Conservation (phyloP, 345 rosid genomes). For the Syzygium grande region DNA sequence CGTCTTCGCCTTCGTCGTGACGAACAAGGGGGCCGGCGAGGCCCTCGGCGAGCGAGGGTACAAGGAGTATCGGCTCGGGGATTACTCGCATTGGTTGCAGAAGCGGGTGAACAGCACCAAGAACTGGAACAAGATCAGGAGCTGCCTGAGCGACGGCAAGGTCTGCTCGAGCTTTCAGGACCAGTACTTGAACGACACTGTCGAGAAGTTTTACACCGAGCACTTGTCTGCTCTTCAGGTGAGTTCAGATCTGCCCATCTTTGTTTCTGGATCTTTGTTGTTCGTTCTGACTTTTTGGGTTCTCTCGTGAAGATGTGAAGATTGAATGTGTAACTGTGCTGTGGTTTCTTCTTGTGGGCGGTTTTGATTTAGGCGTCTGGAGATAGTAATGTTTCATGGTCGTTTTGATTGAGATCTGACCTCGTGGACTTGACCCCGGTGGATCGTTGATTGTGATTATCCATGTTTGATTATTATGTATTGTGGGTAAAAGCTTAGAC, state of each 20-base stretch:
- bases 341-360: neutral
- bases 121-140: slow-evolving; percentile 19
- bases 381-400: neutral
- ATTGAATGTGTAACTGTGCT: neutral
- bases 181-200: slow-evolving; percentile 4
- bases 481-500: neutral
- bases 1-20: slow-evolving; percentile 67
- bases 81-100: slow-evolving; percentile 18
- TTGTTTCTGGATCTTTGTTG: neutral
- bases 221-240: slow-evolving; percentile 18
- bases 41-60: slow-evolving; percentile 52
- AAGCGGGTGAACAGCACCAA: slow-evolving; percentile 4
- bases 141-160: slow-evolving; percentile 14
- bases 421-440: neutral
- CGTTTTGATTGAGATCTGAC: neutral
- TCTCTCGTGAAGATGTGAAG: neutral
- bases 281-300: neutral
- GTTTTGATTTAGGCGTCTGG: neutral
- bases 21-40: slow-evolving; percentile 75
- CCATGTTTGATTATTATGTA: neutral
- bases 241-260: neutral
- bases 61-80: slow-evolving; percentile 48
- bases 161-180: slow-evolving; percentile 9
- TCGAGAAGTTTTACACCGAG: slow-evolving; percentile 10
- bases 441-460: neutral